These are phyloP conservation scores for Leccinum disarticulatum DNA, from an alignment of 768 basidiomycete species.

Conservation along the genomic window DNA sequence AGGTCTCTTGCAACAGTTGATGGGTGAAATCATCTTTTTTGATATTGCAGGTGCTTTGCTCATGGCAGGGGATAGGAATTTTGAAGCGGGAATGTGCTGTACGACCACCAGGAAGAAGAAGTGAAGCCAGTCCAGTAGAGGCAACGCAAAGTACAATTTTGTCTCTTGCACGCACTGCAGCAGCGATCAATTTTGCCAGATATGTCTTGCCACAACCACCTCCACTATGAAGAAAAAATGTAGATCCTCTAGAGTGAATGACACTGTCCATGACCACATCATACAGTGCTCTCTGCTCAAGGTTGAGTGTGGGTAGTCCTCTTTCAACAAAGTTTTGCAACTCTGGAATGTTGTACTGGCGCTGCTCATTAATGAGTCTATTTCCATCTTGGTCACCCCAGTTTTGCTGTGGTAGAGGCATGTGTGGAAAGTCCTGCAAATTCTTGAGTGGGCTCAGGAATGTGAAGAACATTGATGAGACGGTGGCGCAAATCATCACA, in stretches of 20 bases:
- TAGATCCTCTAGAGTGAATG: no score
- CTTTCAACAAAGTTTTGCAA: no score
- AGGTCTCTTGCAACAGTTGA: not conserved
- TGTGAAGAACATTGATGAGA: not conserved
- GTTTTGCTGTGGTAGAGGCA: not conserved
- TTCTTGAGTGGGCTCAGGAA: not conserved
- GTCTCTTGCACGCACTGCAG: not conserved
- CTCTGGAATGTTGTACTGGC: no score
- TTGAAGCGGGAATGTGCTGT: not conserved
- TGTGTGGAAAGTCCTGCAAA: not conserved
- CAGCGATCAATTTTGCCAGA: not conserved
- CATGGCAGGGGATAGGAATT: not conserved
- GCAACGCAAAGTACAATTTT: not conserved
- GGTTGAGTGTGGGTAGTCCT: no score
- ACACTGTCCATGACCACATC: no score
- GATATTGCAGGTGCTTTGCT: not conserved
- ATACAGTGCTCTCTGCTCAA: no score
- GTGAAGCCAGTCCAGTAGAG: not conserved
- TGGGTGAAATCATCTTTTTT: conserved; percentile 1
- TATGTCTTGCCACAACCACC: no score
- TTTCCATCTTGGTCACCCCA: not conserved
- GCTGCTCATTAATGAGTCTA: no score
- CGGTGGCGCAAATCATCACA: not conserved
- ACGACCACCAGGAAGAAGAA: not conserved
- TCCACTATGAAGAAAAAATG: no score